Conservation (phyloP, 2,329 filamentous ascomycete species). For the Colletotrichum sublineola region DNA sequence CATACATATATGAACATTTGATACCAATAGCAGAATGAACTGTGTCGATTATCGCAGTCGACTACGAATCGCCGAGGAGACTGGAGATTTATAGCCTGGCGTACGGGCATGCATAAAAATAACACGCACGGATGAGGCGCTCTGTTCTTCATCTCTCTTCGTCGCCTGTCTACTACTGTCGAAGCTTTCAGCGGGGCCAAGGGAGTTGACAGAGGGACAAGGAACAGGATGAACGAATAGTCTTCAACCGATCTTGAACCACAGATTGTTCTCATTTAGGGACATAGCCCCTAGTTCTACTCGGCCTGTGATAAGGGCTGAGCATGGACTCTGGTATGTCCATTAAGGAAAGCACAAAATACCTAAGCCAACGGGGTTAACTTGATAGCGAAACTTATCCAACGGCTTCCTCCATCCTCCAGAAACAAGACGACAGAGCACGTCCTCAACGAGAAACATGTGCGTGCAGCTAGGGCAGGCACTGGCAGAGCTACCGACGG, state of each 20-base stretch:
- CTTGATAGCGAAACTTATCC: too few species aligned
- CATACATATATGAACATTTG: neutral
- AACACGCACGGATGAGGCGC: neutral
- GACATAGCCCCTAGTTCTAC: neutral
- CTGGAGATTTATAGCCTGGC: too few species aligned
- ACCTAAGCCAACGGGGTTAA: neutral
- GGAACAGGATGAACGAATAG: neutral
- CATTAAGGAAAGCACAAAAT: neutral
- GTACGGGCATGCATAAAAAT: too few species aligned
- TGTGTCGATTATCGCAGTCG: slow-evolving; percentile 70
- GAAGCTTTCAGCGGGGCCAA: neutral
- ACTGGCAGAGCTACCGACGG: neutral
- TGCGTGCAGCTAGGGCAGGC: neutral
- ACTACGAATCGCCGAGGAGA: slow-evolving; percentile 70
- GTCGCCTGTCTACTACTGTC: neutral
- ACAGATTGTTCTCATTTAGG: neutral
- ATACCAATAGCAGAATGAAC: neutral
- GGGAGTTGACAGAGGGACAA: neutral
- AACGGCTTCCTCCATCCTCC: neutral
- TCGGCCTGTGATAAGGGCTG: neutral
- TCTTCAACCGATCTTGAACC: neutral
- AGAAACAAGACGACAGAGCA: neutral
- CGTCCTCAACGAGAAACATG: slow-evolving; percentile 21
- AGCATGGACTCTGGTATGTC: neutral
- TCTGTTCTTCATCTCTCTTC: neutral